These are phyloP conservation scores for Raddia distichophylla DNA, from an alignment of 176 grass and related monocot species.

Conservation along the genomic window DNA sequence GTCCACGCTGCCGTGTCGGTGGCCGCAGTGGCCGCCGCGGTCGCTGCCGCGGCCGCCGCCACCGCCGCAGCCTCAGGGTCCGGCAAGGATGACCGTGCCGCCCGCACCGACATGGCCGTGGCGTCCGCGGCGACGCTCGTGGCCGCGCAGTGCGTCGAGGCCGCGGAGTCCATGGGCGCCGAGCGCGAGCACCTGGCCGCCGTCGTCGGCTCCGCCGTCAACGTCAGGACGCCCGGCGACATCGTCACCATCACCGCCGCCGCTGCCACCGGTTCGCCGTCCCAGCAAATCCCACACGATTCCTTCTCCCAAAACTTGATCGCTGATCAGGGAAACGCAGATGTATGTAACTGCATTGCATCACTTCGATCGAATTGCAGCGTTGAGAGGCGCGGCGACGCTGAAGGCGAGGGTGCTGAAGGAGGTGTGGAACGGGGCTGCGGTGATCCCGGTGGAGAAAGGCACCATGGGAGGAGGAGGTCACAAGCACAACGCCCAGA, in stretches of 20 bases:
- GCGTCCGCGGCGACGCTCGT: conserved; percentile 88
- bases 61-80: conserved; percentile 50
- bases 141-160: conserved; percentile 90
- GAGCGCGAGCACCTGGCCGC: conserved; percentile 81
- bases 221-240: conserved; percentile 68
- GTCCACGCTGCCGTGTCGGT: conserved; percentile 82
- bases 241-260: conserved; percentile 87
- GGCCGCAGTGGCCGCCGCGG: conserved; percentile 74
- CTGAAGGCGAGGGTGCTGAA: conserved; percentile 78
- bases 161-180: conserved; percentile 77
- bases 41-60: conserved; percentile 76
- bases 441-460: conserved; percentile 95
- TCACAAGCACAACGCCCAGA: conserved; percentile 31
- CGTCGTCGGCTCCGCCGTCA: conserved; percentile 75
- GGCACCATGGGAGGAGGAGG: conserved; percentile 32
- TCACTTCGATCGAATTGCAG: conserved; percentile 15
- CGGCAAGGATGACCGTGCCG: conserved; percentile 65
- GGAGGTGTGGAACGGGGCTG: conserved; percentile 83
- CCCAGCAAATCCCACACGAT: no score
- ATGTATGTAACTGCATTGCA: neutral
- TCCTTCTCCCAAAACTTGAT: neutral
- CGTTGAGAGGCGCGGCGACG: conserved; percentile 75
- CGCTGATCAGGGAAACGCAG: neutral
- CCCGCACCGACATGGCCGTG: conserved; percentile 77
- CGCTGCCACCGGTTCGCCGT: conserved; percentile 72